Conservation (phyloP, 2,329 filamentous ascomycete genomes). For the Epichloe gansuensis region DNA sequence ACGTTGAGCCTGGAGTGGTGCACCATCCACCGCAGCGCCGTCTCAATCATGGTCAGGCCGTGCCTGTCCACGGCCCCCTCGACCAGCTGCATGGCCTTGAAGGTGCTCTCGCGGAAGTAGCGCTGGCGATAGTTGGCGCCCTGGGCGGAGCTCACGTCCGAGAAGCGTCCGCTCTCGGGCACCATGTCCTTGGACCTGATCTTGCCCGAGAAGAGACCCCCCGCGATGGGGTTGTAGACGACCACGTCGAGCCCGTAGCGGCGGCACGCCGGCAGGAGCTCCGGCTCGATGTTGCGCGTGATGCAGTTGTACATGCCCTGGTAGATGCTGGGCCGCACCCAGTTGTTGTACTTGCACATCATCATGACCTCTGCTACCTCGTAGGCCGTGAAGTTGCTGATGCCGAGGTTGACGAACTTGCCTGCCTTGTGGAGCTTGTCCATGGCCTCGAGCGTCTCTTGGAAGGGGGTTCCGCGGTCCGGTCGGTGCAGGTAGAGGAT, state of each 20-base stretch:
- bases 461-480: constrained; percentile 57
- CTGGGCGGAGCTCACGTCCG: constrained; percentile 35
- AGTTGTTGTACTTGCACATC: constrained; percentile 64
- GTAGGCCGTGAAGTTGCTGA: constrained; percentile 77
- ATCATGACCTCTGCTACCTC: constrained; percentile 79
- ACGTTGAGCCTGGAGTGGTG: constrained; percentile 53
- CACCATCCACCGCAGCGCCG: constrained; percentile 57
- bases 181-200: constrained; percentile 52
- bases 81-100: constrained; percentile 52
- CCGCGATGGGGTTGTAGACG: constrained; percentile 71
- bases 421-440: constrained; percentile 75
- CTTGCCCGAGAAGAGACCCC: constrained; percentile 74
- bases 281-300: constrained; percentile 60
- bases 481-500: constrained; percentile 26
- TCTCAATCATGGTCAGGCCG: constrained; percentile 56
- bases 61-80: constrained; percentile 56
- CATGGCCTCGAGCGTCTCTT: constrained; percentile 63
- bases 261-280: constrained; percentile 60
- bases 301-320: constrained; percentile 83
- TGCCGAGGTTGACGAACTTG: constrained; percentile 68
- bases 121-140: constrained; percentile 50
- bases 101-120: constrained; percentile 57
- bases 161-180: constrained; percentile 59
- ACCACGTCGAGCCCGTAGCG: constrained; percentile 70
- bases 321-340: constrained; percentile 74